phyloP scores from a whole-genome alignment of 441 rosid genomes.

The Macaranga tanarius region DNA sequence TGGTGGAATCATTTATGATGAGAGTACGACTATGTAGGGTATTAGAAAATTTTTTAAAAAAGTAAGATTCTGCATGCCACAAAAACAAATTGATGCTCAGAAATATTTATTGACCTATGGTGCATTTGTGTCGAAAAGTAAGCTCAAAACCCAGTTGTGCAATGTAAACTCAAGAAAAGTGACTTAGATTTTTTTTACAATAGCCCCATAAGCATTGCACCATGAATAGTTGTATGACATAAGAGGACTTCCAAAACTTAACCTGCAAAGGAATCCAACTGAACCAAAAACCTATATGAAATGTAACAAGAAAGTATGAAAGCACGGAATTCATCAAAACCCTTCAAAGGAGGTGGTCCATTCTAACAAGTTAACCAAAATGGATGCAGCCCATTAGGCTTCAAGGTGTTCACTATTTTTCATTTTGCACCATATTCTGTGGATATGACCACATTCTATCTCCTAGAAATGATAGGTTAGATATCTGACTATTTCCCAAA shows the following conservation, averaged over 20 bases:
- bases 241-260: not conserved
- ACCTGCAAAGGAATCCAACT: not conserved
- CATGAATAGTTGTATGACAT: not conserved
- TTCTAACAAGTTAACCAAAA: not conserved
- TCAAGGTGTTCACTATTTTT: not conserved
- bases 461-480: not conserved
- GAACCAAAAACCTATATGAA: not conserved
- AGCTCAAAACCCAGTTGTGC: not conserved
- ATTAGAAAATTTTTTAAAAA: too few species aligned
- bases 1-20: not conserved
- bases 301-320: not conserved
- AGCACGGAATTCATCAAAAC: not conserved
- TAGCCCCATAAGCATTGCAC: not conserved
- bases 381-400: not conserved
- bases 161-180: not conserved
- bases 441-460: too few species aligned
- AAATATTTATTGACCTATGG: not conserved
- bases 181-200: not conserved
- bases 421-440: not conserved
- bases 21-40: too few species aligned
- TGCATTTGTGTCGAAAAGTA: not conserved
- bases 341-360: not conserved
- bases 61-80: not conserved
- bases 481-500: not conserved
- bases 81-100: not conserved